Percentiles rank a stretch among this genome's conserved stretches.
These are phyloP conservation scores for Cyclotella atomus DNA, from an alignment of 108 stramenopile species.

Conservation along the genomic window DNA sequence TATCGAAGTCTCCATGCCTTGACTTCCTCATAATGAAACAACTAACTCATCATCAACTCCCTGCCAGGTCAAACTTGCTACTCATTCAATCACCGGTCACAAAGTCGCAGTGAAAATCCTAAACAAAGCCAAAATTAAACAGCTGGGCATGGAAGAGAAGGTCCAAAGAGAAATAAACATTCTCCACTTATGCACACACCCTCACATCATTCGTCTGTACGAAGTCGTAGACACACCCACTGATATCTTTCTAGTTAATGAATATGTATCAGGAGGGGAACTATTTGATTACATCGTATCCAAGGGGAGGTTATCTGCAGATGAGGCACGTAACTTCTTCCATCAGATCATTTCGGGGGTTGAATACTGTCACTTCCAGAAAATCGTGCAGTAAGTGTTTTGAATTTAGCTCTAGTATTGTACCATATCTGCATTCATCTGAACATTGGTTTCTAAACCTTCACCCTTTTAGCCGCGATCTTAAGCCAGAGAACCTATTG, in stretches of 20 bases:
- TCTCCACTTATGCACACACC: slow-evolving; percentile 97
- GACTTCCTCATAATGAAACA: too few relatives aligned
- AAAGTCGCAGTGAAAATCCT: slow-evolving; percentile 99
- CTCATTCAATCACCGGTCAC: slow-evolving; percentile 98
- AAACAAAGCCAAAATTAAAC: slow-evolving; percentile 98
- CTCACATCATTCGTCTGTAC: slow-evolving; percentile 98
- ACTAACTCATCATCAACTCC: too few relatives aligned
- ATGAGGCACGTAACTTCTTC: slow-evolving; percentile 98
- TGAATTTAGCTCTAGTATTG: too few relatives aligned
- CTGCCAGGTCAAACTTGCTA: slow-evolving; percentile 95
- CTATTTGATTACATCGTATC: slow-evolving; percentile 99
- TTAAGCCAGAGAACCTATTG: slow-evolving; percentile 98
- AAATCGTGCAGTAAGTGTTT: slow-evolving; percentile 99
- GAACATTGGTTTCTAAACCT: too few relatives aligned
- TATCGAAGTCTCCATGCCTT: too few relatives aligned
- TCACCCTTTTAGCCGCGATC: too few relatives aligned
- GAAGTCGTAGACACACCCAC: slow-evolving; percentile 98
- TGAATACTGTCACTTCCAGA: slow-evolving; percentile 99
- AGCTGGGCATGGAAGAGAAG: slow-evolving; percentile 99
- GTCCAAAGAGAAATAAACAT: slow-evolving; percentile 99
- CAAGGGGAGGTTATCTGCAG: slow-evolving; percentile 92
- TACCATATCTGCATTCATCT: too few relatives aligned
- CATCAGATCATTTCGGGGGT: slow-evolving; percentile 98
- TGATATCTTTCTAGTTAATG: slow-evolving; percentile 99
- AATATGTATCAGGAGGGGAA: slow-evolving; percentile 99